Percentiles rank a stretch among this genome's conserved stretches.
phyloP scores from a whole-genome alignment of 257 asterid genomes.

The Rhazya stricta region DNA sequence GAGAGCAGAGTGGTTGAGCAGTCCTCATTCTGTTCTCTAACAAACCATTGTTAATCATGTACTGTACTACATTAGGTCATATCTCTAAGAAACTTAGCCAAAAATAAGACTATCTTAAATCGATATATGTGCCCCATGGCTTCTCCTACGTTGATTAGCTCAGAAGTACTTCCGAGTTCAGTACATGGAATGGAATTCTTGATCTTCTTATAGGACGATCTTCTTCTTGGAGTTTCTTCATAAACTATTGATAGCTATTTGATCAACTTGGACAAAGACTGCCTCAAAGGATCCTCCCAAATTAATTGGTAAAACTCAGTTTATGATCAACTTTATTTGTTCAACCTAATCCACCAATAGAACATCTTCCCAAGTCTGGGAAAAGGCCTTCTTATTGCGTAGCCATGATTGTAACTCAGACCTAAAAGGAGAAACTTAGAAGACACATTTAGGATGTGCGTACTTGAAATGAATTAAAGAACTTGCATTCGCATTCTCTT shows the following conservation, averaged over 20 bases:
- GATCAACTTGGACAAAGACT: no score
- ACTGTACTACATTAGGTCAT: background rate
- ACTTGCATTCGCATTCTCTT: background rate
- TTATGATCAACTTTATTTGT: slow-evolving; percentile 22
- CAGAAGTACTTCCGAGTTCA: background rate
- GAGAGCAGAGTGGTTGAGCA: background rate
- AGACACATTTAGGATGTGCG: background rate
- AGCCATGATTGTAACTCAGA: background rate
- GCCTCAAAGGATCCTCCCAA: no score
- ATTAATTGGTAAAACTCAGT: no score
- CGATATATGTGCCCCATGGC: background rate
- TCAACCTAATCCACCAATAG: slow-evolving; percentile 39
- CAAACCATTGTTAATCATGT: background rate
- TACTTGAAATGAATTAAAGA: background rate
- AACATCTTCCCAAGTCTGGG: background rate
- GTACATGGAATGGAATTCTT: background rate
- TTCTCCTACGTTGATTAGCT: background rate
- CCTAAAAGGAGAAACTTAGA: slow-evolving; percentile 1
- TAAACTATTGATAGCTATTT: background rate
- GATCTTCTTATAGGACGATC: no score
- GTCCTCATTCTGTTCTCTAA: background rate
- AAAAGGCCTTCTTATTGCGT: background rate
- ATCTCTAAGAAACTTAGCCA: background rate
- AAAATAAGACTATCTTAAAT: background rate
- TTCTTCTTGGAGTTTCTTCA: background rate